Evolutionary conservation across 805 yeast species (phyloP), one percentile per base, ranked within the genome.

Genomic region (Starmerella apicola): DNA sequence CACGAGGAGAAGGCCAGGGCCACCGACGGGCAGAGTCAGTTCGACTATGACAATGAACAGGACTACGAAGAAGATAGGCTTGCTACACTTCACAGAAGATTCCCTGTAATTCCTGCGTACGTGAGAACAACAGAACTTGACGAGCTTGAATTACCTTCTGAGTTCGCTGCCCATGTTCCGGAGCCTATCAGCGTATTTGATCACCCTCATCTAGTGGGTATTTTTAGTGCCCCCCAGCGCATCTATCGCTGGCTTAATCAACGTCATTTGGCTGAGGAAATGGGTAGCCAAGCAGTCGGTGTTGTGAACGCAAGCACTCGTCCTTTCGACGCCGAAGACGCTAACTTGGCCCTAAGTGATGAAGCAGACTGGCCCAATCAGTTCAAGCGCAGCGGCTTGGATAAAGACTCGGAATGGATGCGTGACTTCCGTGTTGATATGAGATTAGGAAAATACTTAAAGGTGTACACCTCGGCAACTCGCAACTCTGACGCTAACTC

Each of bases 401-500:
- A 74, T 38, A 78, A 74, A 48, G 63, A 72, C 30, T 79, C 94
- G 48, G 96, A 88, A 57, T 88, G 98, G 98, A 75, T 78, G 40
- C 75, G 76, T 53, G 86, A 79, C 21, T 63, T 86, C 34, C 64
- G 56, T 6, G 72, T 72, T 22, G 97, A 88, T 55, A 74, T 72
- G 7, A 65, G 94, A 44, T 73, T 88, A 15, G 58, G 69, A 9
- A 56, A 60, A 19, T 60, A 72, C 39, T 56, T 83, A 38, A 22
- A 39, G 19, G 59, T 62, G 3, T 63, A 41, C 29, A 34, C 22
- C n/a, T 15, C 10, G 17, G 34, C 34, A 8, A 9, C n/a, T 6
- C 31, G 31, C 9, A n/a, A 21, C 6, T 34, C 41, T 15, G 40
- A 31, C 12, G 13, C 27, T 24, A n/a, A n/a, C n/a, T n/a, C n/a